These are phyloP conservation scores for Clavulina sp. DNA, from an alignment of 768 basidiomycete genomes.

Conservation along the genomic window DNA sequence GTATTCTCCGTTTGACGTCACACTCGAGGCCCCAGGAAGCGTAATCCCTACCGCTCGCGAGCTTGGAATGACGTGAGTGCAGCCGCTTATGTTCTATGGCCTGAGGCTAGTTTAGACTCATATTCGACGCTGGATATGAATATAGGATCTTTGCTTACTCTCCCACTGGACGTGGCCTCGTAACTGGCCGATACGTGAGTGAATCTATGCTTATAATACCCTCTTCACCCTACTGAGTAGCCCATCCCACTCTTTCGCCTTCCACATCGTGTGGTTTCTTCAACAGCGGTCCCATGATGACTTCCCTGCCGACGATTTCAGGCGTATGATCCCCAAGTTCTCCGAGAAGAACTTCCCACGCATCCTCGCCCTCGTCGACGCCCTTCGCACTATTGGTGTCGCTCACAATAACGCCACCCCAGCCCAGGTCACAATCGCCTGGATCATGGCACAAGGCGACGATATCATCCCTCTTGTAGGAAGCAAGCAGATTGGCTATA, in stretches of 20 bases:
- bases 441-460: conserved; percentile 13
- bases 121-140: background rate
- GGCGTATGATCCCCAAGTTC: conserved; percentile 4
- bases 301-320: conserved; percentile 6
- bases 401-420: conserved; percentile 8
- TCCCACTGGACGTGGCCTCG: conserved; percentile 35
- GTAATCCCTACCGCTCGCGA: conserved; percentile 30
- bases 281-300: conserved; percentile 6
- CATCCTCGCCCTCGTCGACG: conserved; percentile 11
- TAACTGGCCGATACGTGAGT: conserved; percentile 29
- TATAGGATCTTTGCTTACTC: conserved; percentile 29
- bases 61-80: conserved; percentile 24
- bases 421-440: conserved; percentile 14
- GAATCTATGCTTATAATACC: too few relatives aligned
- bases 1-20: background rate
- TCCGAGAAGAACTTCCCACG: conserved; percentile 10
- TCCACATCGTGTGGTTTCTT: background rate
- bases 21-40: conserved; percentile 4
- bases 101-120: background rate
- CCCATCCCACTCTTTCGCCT: too few relatives aligned
- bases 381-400: conserved; percentile 12
- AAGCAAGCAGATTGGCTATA: conserved; percentile 1
- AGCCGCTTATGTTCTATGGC: background rate
- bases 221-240: too few relatives aligned
- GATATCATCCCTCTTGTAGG: conserved; percentile 15